Percentiles rank a stretch among this genome's conserved stretches.
Conservation (phyloP, 441 rosid genomes). For the Hypseocharis bilobata region DNA sequence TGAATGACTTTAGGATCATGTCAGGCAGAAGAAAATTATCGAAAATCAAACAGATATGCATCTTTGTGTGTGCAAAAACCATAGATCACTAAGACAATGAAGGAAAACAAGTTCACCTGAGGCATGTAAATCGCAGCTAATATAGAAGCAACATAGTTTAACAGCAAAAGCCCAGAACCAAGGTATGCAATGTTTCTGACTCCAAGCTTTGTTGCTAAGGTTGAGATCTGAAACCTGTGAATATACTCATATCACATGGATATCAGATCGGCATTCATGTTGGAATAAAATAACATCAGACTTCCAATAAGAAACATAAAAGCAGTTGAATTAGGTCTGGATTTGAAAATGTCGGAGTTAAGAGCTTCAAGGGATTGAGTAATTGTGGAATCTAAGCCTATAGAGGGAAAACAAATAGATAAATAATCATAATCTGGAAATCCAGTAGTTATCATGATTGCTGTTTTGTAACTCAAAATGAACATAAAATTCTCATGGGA, state of each 20-base stretch:
- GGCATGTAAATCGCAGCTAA: conserved; percentile 77
- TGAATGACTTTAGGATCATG: conserved; percentile 15
- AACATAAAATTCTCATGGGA: too few species aligned
- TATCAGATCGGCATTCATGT: background rate
- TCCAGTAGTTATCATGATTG: background rate
- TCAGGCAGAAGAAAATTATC: conserved; percentile 14
- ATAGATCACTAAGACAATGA: conserved; percentile 13
- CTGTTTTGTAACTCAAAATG: background rate
- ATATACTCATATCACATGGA: conserved; percentile 4
- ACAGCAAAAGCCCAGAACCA: conserved; percentile 70
- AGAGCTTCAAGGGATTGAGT: conserved; percentile 2
- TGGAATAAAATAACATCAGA: background rate
- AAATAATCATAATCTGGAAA: background rate
- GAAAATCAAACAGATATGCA: conserved; percentile 10
- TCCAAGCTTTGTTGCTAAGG: conserved; percentile 82
- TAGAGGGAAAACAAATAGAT: background rate
- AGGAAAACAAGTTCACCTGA: conserved; percentile 44
- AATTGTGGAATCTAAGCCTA: background rate
- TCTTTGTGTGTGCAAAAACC: background rate
- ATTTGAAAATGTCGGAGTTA: background rate
- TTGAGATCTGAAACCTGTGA: conserved; percentile 75
- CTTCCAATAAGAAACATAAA: background rate
- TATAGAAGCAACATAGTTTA: conserved; percentile 66
- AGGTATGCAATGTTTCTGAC: conserved; percentile 84
- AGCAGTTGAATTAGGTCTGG: background rate